A percentile compares a stretch with the other conserved stretches of the same genome.
Evolutionary conservation across 768 basidiomycete species (phyloP).

Genomic region (Macrolepiota albuminosa): DNA sequence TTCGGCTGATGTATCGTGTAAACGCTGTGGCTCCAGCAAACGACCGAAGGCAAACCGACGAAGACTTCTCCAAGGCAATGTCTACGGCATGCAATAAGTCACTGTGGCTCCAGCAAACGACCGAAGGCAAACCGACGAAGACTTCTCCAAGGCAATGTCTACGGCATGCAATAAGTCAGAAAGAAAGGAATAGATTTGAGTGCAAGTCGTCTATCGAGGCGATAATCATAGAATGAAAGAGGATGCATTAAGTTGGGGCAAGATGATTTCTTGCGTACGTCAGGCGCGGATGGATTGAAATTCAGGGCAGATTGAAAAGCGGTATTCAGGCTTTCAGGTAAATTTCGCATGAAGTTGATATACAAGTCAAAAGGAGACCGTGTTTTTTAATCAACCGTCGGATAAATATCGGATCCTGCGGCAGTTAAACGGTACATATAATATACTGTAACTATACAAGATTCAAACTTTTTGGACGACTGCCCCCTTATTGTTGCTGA

Average conservation of each 20-base stretch:
- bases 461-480: background rate
- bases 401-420: too few species aligned
- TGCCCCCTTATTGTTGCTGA: background rate
- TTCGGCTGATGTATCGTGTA: background rate
- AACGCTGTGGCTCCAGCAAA: background rate
- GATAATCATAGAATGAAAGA: constrained; percentile 6
- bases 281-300: background rate
- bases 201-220: constrained; percentile 5
- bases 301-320: background rate
- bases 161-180: background rate
- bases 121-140: background rate
- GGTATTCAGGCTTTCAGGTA: background rate
- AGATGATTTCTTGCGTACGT: background rate
- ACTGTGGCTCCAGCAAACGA: background rate
- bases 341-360: background rate
- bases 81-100: background rate
- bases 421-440: too few species aligned
- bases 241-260: background rate
- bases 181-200: constrained; percentile 2
- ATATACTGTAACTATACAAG: background rate
- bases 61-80: background rate
- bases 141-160: background rate
- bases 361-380: too few species aligned
- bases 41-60: background rate
- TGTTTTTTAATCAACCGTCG: too few species aligned